phyloP scores from a whole-genome alignment of 2,329 filamentous ascomycete species.

The Blumeria hordei region DNA sequence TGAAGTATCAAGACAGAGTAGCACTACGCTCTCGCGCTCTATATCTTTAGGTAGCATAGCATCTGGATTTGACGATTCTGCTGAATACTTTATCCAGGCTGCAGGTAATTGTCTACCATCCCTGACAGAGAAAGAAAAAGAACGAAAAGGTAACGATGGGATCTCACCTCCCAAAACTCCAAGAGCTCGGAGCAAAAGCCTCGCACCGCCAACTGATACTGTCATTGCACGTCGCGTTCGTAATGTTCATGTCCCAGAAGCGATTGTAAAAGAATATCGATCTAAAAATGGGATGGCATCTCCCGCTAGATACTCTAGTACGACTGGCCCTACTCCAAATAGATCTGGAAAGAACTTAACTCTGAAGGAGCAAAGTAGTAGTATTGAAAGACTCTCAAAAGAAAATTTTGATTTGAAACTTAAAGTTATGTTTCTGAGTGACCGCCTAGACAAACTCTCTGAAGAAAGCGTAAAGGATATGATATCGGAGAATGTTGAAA shows the following conservation, averaged over 20 bases:
- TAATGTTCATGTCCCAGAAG: conserved; percentile 77
- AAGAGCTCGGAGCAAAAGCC: conserved; percentile 29
- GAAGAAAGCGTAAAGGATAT: conserved; percentile 95
- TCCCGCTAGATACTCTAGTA: conserved; percentile 20
- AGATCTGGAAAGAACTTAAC: conserved; percentile 51
- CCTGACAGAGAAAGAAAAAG: conserved; percentile 32
- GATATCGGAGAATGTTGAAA: conserved; percentile 90
- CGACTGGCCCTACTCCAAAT: conserved; percentile 24
- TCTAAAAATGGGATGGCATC: conserved; percentile 42
- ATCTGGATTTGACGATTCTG: conserved; percentile 40
- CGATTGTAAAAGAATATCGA: conserved; percentile 64
- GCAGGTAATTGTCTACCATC: conserved; percentile 26
- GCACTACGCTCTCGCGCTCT: conserved; percentile 42
- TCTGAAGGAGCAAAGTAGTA: conserved; percentile 90
- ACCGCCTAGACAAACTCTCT: conserved; percentile 75
- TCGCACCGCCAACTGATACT: conserved; percentile 57
- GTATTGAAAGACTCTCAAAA: conserved; percentile 85
- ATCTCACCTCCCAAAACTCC: conserved; percentile 41
- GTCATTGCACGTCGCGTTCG: conserved; percentile 70
- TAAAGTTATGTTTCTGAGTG: conserved; percentile 90
- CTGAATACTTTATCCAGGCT: conserved; percentile 10
- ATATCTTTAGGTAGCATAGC: conserved; percentile 79
- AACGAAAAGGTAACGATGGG: conserved; percentile 22
- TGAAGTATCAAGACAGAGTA: conserved; percentile 23
- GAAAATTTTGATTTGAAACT: conserved; percentile 96